A percentile compares a stretch with the other conserved stretches of the same genome.
Conservation (phyloP, 192 early-diverging fungal genomes). For the Backusella parvicylindrica region DNA sequence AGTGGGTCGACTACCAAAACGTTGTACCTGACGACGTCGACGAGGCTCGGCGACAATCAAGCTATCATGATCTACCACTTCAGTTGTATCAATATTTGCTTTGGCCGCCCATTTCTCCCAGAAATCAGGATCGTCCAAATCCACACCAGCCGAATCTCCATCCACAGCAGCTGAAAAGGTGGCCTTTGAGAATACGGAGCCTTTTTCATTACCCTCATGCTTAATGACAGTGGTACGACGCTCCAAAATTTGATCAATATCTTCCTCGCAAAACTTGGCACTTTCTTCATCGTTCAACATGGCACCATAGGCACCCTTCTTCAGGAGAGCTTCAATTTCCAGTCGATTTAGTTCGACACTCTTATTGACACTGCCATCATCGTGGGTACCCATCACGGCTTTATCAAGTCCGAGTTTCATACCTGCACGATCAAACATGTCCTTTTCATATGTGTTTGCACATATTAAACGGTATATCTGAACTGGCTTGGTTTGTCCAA, state of each 20-base stretch:
- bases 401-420: slow-evolving; percentile 83
- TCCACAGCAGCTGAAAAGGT: slow-evolving; percentile 55
- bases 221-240: slow-evolving; percentile 74
- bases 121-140: slow-evolving; percentile 83
- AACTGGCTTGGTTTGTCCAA: slow-evolving; percentile 85
- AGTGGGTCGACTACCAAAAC: slow-evolving; percentile 39
- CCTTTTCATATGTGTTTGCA: slow-evolving; percentile 81
- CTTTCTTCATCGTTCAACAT: slow-evolving; percentile 79
- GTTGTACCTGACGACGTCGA: slow-evolving; percentile 58
- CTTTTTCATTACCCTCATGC: slow-evolving; percentile 65
- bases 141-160: slow-evolving; percentile 48
- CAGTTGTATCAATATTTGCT: slow-evolving; percentile 66
- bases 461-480: slow-evolving; percentile 75
- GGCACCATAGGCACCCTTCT: slow-evolving; percentile 88
- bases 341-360: slow-evolving; percentile 59
- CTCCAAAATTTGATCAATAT: slow-evolving; percentile 82
- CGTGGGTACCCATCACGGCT: slow-evolving; percentile 60
- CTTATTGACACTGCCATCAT: slow-evolving; percentile 44
- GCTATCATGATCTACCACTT: slow-evolving; percentile 47
- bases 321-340: slow-evolving; percentile 81
- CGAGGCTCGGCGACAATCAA: slow-evolving; percentile 73
- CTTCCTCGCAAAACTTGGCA: slow-evolving; percentile 78
- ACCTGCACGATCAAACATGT: slow-evolving; percentile 88
- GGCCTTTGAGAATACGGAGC: slow-evolving; percentile 87
- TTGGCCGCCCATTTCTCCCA: slow-evolving; percentile 86